A percentile compares a stretch with the other conserved stretches of the same genome.
These are phyloP conservation scores for Ustanciosporium gigantosporum DNA, from an alignment of 1,284 basidiomycete genomes.

Conservation along the genomic window DNA sequence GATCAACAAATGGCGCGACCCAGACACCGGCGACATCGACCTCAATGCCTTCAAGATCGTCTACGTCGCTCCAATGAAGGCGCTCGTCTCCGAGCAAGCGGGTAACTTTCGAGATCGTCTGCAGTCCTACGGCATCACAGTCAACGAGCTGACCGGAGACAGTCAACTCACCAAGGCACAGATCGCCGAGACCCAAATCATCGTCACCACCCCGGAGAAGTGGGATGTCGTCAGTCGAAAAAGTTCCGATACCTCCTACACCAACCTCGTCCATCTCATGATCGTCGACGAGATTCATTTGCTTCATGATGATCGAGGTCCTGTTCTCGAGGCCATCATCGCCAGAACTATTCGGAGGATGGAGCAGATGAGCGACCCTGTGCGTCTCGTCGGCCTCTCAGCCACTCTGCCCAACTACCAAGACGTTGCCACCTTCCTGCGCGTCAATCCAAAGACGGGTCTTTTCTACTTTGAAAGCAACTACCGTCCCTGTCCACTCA, in stretches of 20 bases:
- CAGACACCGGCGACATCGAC: conserved; percentile 81
- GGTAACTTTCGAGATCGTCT: conserved; percentile 70
- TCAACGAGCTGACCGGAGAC: conserved; percentile 96
- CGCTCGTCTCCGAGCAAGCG: conserved; percentile 59
- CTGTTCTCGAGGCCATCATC: conserved; percentile 90
- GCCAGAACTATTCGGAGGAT: conserved; percentile 88
- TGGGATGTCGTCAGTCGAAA: conserved; percentile 97
- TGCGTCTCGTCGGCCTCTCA: conserved; percentile 90
- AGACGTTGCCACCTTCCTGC: conserved; percentile 97
- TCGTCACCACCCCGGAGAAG: conserved; percentile 98
- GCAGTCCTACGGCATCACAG: conserved; percentile 77
- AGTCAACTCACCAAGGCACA: conserved; percentile 98
- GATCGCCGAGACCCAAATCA: conserved; percentile 95
- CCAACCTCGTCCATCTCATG: conserved; percentile 91
- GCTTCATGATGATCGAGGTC: conserved; percentile 96
- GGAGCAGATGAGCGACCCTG: conserved; percentile 79
- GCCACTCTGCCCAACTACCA: conserved; percentile 97
- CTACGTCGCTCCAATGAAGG: conserved; percentile 95
- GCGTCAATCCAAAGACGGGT: conserved; percentile 87
- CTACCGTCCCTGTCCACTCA: conserved; percentile 90
- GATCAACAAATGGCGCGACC: conserved; percentile 65
- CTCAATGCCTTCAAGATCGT: conserved; percentile 93
- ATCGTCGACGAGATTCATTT: conserved; percentile 99
- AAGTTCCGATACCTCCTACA: conserved; percentile 93
- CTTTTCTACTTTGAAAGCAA: conserved; percentile 92